Percentiles rank a stretch among this genome's conserved stretches.
Conservation (phyloP, 2,329 filamentous ascomycete species). For the Phyllosticta citriasiana region DNA sequence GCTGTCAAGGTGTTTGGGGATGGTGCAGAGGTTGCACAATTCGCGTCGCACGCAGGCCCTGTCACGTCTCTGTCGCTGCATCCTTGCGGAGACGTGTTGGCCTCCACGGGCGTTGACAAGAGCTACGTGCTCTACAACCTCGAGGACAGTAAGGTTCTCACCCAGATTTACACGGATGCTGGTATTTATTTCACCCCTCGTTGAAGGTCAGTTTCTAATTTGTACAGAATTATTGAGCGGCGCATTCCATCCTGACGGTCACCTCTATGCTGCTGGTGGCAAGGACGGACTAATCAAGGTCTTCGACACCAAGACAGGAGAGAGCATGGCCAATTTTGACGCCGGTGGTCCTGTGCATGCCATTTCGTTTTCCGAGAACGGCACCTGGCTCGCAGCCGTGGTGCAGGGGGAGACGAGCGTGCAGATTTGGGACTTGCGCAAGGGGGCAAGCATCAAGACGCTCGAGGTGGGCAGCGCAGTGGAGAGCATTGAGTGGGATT, state of each 20-base stretch:
- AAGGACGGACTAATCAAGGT: slow-evolving; percentile 72
- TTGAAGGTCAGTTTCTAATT: neutral
- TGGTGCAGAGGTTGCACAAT: slow-evolving; percentile 56
- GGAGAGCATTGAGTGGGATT: slow-evolving; percentile 76
- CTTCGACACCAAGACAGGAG: slow-evolving; percentile 74
- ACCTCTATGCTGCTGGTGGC: slow-evolving; percentile 81
- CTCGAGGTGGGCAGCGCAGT: slow-evolving; percentile 75
- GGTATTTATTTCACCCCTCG: slow-evolving; percentile 44
- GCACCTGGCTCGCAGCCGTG: slow-evolving; percentile 84
- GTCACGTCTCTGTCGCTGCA: slow-evolving; percentile 71
- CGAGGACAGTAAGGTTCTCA: slow-evolving; percentile 53
- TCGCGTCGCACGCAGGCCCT: slow-evolving; percentile 74
- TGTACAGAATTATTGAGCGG: slow-evolving; percentile 59
- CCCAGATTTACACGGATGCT: slow-evolving; percentile 69
- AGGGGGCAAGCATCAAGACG: slow-evolving; percentile 71
- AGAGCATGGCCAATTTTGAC: slow-evolving; percentile 64
- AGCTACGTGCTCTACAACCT: slow-evolving; percentile 87
- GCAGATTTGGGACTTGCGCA: slow-evolving; percentile 85
- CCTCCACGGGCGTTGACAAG: slow-evolving; percentile 84
- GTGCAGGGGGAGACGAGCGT: slow-evolving; percentile 68
- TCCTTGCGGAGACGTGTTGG: slow-evolving; percentile 71
- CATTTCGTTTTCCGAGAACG: slow-evolving; percentile 88
- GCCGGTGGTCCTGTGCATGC: slow-evolving; percentile 57
- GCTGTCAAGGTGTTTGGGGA: slow-evolving; percentile 69
- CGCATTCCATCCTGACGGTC: slow-evolving; percentile 93